phyloP scores from a whole-genome alignment of 306 rosid genomes.

The Cucumis melo region DNA sequence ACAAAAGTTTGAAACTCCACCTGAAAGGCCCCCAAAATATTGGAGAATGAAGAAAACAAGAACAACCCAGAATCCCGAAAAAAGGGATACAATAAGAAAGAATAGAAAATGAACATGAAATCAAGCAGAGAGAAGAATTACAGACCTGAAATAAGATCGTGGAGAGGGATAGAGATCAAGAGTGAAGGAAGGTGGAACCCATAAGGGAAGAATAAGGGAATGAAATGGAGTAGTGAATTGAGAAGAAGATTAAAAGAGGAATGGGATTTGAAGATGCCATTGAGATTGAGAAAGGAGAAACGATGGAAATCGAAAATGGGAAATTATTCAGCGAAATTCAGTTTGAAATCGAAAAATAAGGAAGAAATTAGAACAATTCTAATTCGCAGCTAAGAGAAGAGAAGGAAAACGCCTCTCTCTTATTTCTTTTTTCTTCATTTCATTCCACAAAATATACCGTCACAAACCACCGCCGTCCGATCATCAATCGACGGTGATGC shows the following conservation, averaged over 20 bases:
- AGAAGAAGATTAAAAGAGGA: not conserved
- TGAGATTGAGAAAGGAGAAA: not conserved
- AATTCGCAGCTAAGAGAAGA: not conserved
- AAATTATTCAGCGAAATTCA: not conserved
- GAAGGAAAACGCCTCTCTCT: too few species aligned
- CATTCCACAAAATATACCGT: not conserved
- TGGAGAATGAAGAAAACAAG: not conserved
- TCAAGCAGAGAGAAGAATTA: conserved; percentile 15
- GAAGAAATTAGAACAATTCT: conserved; percentile 8
- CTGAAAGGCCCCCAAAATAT: not conserved
- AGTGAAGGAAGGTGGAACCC: conserved; percentile 7
- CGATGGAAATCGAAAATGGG: not conserved
- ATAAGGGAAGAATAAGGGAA: not conserved
- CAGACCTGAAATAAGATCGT: conserved; percentile 24
- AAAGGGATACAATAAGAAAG: not conserved
- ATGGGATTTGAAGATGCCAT: not conserved
- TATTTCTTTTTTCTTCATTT: too few species aligned
- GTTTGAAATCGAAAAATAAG: conserved; percentile 1
- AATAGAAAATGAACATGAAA: not conserved
- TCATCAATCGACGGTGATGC: not conserved
- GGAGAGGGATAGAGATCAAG: not conserved
- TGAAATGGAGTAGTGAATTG: conserved; percentile 1
- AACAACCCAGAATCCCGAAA: not conserved
- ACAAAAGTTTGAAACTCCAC: not conserved
- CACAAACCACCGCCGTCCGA: conserved; percentile 1